phyloP scores from a whole-genome alignment of 2,329 filamentous ascomycete genomes.

The Colletotrichum tropicale region DNA sequence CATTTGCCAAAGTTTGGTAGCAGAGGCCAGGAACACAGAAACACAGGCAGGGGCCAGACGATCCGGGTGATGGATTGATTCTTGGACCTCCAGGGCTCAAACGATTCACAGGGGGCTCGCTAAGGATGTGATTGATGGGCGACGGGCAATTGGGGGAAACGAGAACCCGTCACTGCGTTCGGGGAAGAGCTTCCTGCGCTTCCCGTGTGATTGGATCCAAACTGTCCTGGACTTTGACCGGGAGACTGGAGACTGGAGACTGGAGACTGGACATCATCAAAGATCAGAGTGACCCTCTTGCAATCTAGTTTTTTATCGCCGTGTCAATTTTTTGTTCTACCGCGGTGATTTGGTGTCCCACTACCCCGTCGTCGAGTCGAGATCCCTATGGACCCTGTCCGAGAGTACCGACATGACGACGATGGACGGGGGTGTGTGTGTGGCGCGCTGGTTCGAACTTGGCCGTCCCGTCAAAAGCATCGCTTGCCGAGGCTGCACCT shows the following conservation, averaged over 20 bases:
- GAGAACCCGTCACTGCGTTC: not conserved
- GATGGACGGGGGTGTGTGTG: not conserved
- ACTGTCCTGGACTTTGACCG: not conserved
- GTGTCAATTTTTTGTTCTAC: not conserved
- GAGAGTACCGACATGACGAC: not conserved
- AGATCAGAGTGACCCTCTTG: not conserved
- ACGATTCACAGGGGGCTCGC: not conserved
- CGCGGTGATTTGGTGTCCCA: not conserved
- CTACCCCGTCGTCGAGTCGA: not conserved
- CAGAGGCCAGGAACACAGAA: not conserved
- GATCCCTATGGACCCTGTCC: not conserved
- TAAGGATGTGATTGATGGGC: slow-evolving; percentile 6
- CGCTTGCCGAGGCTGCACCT: not conserved
- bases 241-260: not conserved
- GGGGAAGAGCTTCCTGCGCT: not conserved
- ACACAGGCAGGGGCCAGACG: not conserved
- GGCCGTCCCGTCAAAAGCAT: not conserved
- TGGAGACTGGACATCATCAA: too few species aligned
- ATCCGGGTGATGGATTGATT: not conserved
- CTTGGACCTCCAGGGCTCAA: not conserved
- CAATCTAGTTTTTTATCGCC: not conserved
- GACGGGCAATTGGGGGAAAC: not conserved
- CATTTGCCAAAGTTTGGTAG: not conserved
- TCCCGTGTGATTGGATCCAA: not conserved
- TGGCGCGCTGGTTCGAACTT: not conserved